Evolutionary conservation across 2,329 filamentous ascomycete species (phyloP).

Genomic region (Teratosphaeria nubilosa): DNA sequence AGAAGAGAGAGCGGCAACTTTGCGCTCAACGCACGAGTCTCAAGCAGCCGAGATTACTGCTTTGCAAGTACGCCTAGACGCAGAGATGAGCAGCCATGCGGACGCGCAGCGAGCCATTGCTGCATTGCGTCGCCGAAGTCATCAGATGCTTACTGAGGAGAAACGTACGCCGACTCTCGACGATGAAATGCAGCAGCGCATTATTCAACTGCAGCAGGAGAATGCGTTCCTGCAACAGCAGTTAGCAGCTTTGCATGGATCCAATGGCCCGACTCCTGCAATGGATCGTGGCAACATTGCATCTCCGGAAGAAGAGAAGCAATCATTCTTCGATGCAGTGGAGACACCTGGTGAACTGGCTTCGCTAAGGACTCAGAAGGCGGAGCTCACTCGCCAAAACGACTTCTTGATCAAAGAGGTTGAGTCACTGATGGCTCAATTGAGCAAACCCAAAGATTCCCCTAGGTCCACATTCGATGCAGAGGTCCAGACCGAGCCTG

Average conservation of each 20-base stretch:
- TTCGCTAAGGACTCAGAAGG: conserved; percentile 12
- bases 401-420: conserved; percentile 21
- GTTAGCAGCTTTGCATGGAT: conserved; percentile 2
- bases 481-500: conserved; percentile 12
- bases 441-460: conserved; percentile 2
- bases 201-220: conserved; percentile 6
- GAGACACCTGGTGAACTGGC: not conserved
- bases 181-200: not conserved
- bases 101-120: conserved; percentile 9
- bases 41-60: conserved; percentile 10
- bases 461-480: conserved; percentile 6
- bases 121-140: conserved; percentile 4
- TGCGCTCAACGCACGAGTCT: conserved; percentile 6
- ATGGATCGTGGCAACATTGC: not conserved
- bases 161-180: not conserved
- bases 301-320: not conserved
- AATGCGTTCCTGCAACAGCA: conserved; percentile 11
- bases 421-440: conserved; percentile 15
- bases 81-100: conserved; percentile 16
- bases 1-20: conserved; percentile 3
- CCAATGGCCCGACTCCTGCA: not conserved
- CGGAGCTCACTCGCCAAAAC: conserved; percentile 18
- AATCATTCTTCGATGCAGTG: not conserved
- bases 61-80: conserved; percentile 17
- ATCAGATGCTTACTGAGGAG: conserved; percentile 4